phyloP scores from a whole-genome alignment of 495 filamentous ascomycete species.

The Melanomma pulvis-pyrius region DNA sequence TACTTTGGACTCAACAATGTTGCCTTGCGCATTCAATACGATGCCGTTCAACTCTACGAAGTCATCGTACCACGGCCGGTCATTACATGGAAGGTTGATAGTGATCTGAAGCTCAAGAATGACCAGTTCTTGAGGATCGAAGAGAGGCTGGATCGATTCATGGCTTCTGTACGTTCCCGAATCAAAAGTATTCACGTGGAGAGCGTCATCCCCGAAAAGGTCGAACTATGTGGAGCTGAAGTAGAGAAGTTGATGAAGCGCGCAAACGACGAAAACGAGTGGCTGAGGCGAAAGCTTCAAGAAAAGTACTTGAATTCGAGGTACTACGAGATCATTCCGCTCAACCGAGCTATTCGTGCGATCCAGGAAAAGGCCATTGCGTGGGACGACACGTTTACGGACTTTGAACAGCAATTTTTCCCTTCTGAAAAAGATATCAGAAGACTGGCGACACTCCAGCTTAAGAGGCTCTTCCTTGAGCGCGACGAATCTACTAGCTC shows the following conservation, averaged over 20 bases:
- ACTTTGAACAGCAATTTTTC: conserved; percentile 92
- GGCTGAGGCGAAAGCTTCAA: conserved; percentile 75
- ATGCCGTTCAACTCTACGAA: conserved; percentile 89
- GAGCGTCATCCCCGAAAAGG: conserved; percentile 82
- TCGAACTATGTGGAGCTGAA: conserved; percentile 76
- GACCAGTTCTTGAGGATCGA: conserved; percentile 81
- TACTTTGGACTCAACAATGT: conserved; percentile 90
- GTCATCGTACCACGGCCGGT: conserved; percentile 87
- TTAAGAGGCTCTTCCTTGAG: conserved; percentile 94
- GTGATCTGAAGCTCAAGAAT: conserved; percentile 88
- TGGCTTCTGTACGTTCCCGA: conserved; percentile 77
- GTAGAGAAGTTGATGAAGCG: conserved; percentile 74
- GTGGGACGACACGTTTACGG: conserved; percentile 87
- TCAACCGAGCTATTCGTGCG: conserved; percentile 82
- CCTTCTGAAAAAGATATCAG: conserved; percentile 97
- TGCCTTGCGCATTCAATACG: conserved; percentile 86
- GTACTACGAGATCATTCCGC: conserved; percentile 93
- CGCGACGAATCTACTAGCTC: conserved; percentile 74
- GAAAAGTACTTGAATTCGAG: conserved; percentile 88
- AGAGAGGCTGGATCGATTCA: conserved; percentile 80
- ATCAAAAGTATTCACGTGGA: conserved; percentile 87
- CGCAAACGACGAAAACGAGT: conserved; percentile 76
- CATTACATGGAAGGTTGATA: conserved; percentile 96
- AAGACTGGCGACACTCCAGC: conserved; percentile 83
- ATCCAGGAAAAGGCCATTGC: conserved; percentile 91